Evolutionary conservation across 129 eudicot species (phyloP).

Genomic region (Dittrichia graveolens): DNA sequence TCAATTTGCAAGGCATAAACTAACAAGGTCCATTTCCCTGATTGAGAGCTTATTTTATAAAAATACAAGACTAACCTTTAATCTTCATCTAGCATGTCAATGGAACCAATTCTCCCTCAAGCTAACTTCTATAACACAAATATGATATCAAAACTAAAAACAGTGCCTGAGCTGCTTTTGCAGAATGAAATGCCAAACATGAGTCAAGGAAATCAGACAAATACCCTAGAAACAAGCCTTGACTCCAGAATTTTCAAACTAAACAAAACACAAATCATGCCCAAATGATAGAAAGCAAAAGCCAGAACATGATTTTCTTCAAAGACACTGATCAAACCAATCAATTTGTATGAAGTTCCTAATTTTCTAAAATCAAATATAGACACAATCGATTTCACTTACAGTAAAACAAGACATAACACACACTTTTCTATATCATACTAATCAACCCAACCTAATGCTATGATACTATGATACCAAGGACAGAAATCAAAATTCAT

Average conservation of each 20-base stretch:
- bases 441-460: slow-evolving; percentile 3
- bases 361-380: background rate
- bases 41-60: background rate
- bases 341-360: slow-evolving; percentile 2
- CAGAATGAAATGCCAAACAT: background rate
- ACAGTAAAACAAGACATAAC: background rate
- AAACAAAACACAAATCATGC: background rate
- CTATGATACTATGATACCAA: background rate
- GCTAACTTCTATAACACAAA: background rate
- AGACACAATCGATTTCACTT: background rate
- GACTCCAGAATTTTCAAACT: background rate
- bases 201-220: background rate
- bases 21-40: background rate
- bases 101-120: background rate
- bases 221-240: background rate
- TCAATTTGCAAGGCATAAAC: background rate
- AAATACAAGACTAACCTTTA: background rate
- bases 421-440: background rate
- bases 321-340: slow-evolving; percentile 1
- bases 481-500: background rate
- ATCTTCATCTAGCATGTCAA: background rate
- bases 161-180: background rate
- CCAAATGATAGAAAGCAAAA: background rate
- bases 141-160: background rate
- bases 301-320: background rate